These are phyloP conservation scores for Zygosaccharomyces lentus DNA, from an alignment of 805 yeast genomes.

Conservation along the genomic window DNA sequence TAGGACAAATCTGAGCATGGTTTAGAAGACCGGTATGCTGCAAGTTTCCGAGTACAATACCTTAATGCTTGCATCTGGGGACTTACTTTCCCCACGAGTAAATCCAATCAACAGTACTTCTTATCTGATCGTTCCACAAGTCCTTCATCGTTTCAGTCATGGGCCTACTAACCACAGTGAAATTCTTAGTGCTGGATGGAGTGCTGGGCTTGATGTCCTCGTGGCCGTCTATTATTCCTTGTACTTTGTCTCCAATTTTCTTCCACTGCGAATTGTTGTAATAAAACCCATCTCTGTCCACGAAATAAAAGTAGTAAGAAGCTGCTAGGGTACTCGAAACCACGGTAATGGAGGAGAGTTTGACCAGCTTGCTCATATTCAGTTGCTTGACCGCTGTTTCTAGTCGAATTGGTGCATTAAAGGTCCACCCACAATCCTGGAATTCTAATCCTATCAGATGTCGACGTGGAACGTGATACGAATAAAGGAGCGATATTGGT, in stretches of 20 bases:
- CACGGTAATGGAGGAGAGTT: constrained; percentile 21
- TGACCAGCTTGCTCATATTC: constrained; percentile 23
- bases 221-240: constrained; percentile 23
- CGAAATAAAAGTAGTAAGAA: constrained; percentile 25
- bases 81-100: constrained; percentile 26
- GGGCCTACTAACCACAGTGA: constrained; percentile 20
- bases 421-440: neutral
- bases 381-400: neutral
- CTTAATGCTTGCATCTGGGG: neutral
- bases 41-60: neutral
- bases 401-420: neutral
- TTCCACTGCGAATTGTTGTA: constrained; percentile 23
- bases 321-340: constrained; percentile 21
- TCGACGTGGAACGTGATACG: neutral
- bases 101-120: constrained; percentile 26
- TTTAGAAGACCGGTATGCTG: neutral
- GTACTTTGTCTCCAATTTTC: constrained; percentile 20
- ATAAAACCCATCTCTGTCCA: constrained; percentile 24
- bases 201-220: constrained; percentile 17
- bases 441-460: neutral
- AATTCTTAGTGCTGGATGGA: constrained; percentile 13
- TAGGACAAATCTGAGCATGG: neutral
- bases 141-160: constrained; percentile 30
- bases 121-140: constrained; percentile 30
- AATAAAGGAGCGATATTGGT: neutral